Base-by-base conservation (phyloP, 192 early-diverging fungal species). In the Rhizophagus clarus region DNA sequence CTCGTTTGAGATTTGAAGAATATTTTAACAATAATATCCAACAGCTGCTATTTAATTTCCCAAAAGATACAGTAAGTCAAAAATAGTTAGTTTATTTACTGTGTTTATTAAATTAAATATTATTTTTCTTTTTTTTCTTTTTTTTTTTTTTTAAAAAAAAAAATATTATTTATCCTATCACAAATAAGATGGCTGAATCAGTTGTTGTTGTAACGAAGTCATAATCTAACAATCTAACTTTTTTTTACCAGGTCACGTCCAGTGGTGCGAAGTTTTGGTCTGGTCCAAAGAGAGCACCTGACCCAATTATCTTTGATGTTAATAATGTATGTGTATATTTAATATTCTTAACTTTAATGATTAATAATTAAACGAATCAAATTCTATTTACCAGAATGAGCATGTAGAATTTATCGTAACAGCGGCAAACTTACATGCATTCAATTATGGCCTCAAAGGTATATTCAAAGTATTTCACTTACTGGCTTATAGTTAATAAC, bases 31-130 rank as follows among this genome's bases (percentile, higher is more conserved):
- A 98, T 88, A 90, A 90, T 64, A 97, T 98, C 81, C 89, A 92
- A 78, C 98, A 99, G 86, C 87, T 99, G 61, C 85, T 99, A 73
- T 98, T 92, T 90, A 98, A 97, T 85, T 99, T 99, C 92, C 97
- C 98, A 24, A 89, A 88, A 76, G 98, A 98, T 85, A 88, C 97
- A 26, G 88, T 88, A 84, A 73, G 81, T 15, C n/a, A 6, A 11
- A 51, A 28, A 24, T 9, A 42, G 12, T 12, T 45, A 42, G 40
- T 45, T 45, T 40, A 40, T 45, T 45, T 45, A 45, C 12, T 12
- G 2, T 12, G 42, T 45, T 45, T 14, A 45, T 45, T 45, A 45
- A 45, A 45, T 45, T 1, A 45, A 45, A 10, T 45, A 40, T 40
- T 40, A 4, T 8, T 3, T 37, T 37, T 37, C 2, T 37, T n/a